These are phyloP conservation scores for Prasinococcaceae sp. DNA, from an alignment of 139 green algal genomes.

Conservation along the genomic window DNA sequence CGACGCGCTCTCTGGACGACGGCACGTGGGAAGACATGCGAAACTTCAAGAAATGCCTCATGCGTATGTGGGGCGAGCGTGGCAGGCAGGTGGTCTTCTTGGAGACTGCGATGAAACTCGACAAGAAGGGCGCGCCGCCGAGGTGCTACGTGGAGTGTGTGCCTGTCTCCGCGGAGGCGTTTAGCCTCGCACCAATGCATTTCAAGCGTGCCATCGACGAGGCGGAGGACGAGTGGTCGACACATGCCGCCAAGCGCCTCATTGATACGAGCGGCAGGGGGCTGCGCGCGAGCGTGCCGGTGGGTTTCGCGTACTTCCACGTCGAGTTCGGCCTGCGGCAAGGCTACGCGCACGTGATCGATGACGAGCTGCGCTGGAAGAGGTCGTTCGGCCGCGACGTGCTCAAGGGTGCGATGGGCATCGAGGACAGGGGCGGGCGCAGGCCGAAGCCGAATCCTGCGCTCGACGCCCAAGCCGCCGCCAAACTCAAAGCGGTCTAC, in stretches of 20 bases:
- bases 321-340: conserved; percentile 40
- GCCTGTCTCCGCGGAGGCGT: conserved; percentile 35
- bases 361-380: conserved; percentile 77
- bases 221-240: conserved; percentile 76
- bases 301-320: conserved; percentile 89
- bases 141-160: conserved; percentile 77
- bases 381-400: conserved; percentile 45
- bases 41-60: conserved; percentile 97
- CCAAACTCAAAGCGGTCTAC: no score
- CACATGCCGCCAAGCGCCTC: conserved; percentile 75
- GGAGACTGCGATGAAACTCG: conserved; percentile 64
- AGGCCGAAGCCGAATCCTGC: no score
- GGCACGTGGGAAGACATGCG: conserved; percentile 79
- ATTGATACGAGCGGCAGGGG: conserved; percentile 75
- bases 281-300: conserved; percentile 71
- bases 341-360: conserved; percentile 84
- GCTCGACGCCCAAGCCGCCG: no score
- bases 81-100: conserved; percentile 62
- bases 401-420: conserved; percentile 62
- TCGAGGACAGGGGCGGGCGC: no score
- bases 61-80: conserved; percentile 36
- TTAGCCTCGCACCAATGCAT: background rate
- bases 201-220: conserved; percentile 56
- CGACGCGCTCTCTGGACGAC: conserved; percentile 35
- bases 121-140: conserved; percentile 14